phyloP scores from a whole-genome alignment of 495 filamentous ascomycete genomes.

The Rhypophila decipiens region DNA sequence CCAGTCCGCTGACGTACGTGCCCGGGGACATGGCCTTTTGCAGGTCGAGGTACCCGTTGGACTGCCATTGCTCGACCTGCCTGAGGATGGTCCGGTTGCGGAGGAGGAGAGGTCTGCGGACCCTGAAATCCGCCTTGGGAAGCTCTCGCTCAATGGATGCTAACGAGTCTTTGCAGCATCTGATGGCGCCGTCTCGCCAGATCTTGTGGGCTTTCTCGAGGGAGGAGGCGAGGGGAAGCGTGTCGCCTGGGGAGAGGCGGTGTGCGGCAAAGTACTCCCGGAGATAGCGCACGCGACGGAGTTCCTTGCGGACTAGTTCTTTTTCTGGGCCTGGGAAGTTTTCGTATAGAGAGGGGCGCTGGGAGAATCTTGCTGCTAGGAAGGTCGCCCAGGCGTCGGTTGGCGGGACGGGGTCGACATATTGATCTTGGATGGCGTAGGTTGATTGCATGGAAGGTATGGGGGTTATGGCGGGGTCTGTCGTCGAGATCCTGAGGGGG shows the following conservation, averaged over 20 bases:
- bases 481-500: too few relatives aligned
- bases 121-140: constrained; percentile 3
- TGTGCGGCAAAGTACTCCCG: constrained; percentile 15
- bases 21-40: constrained; percentile 11
- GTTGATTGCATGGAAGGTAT: constrained; percentile 11
- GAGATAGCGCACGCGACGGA: constrained; percentile 19
- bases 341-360: constrained; percentile 13
- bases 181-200: constrained; percentile 11
- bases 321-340: constrained; percentile 14
- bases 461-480: too few relatives aligned
- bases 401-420: constrained; percentile 15
- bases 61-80: constrained; percentile 18
- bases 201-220: constrained; percentile 13
- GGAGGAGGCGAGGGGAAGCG: constrained; percentile 6
- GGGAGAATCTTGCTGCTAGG: constrained; percentile 15
- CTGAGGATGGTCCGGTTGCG: constrained; percentile 13
- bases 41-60: constrained; percentile 4
- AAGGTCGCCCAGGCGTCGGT: constrained; percentile 21
- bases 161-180: constrained; percentile 9
- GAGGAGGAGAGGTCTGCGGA: constrained; percentile 4
- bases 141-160: constrained; percentile 10
- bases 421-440: constrained; percentile 16
- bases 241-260: constrained; percentile 12
- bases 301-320: constrained; percentile 18
- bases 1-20: constrained; percentile 13